Conservation (phyloP, 768 basidiomycete genomes). For the Trametes sanguinea region DNA sequence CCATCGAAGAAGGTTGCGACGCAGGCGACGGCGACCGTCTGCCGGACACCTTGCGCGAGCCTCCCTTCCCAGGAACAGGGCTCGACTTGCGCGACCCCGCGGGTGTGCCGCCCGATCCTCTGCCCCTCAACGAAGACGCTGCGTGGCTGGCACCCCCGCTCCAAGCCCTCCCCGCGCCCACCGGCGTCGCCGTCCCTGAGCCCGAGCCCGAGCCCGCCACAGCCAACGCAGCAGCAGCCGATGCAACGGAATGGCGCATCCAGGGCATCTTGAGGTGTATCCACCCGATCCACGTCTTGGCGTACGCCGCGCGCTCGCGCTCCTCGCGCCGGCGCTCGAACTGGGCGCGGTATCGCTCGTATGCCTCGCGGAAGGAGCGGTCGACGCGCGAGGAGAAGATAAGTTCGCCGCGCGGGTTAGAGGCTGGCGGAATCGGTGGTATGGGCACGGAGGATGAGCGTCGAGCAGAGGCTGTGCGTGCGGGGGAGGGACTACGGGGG, state of each 20-base stretch:
- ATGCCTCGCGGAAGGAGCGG: constrained; percentile 79
- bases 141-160: not conserved
- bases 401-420: constrained; percentile 92
- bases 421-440: constrained; percentile 83
- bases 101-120: not conserved
- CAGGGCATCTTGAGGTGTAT: too few species aligned
- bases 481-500: constrained; percentile 36
- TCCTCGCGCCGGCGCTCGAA: constrained; percentile 83
- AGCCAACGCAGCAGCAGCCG: not conserved
- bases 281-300: constrained; percentile 30
- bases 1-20: not conserved
- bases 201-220: constrained; percentile 32
- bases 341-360: constrained; percentile 86
- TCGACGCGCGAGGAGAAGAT: constrained; percentile 93
- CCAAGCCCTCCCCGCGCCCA: not conserved
- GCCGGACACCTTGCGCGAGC: not conserved
- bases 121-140: not conserved
- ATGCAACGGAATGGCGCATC: too few species aligned
- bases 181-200: constrained; percentile 28
- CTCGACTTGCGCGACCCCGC: constrained; percentile 2
- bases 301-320: constrained; percentile 45
- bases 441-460: constrained; percentile 54
- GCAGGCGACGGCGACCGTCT: not conserved
- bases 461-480: constrained; percentile 26
- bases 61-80: not conserved